Conservation (phyloP, 2,329 filamentous ascomycete genomes). For the Penicillium freii region DNA sequence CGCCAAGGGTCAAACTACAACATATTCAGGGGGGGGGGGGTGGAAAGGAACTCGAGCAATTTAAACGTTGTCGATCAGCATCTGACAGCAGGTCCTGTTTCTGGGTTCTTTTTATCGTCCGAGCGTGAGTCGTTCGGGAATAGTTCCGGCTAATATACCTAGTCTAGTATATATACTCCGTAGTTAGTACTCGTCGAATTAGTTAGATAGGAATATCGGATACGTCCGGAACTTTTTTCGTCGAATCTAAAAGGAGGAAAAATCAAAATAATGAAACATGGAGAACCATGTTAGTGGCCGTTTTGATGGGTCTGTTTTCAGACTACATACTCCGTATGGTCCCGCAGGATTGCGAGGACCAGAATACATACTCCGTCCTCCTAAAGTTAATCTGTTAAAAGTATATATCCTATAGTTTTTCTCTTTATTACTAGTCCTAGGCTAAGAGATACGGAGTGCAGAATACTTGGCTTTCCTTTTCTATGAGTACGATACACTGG, state of each 20-base stretch:
- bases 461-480: background rate
- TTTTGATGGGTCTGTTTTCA: background rate
- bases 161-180: background rate
- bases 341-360: background rate
- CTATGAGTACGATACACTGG: background rate
- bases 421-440: background rate
- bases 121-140: background rate
- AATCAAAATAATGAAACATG: background rate
- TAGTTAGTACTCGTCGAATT: background rate
- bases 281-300: background rate
- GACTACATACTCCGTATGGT: background rate
- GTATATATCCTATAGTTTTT: background rate
- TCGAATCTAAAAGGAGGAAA: background rate
- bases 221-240: too few relatives aligned
- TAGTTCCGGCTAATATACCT: slow-evolving; percentile 1
- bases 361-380: background rate
- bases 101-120: background rate
- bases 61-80: slow-evolving; percentile 6
- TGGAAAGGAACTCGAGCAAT: slow-evolving; percentile 2
- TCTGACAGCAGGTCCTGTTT: slow-evolving; percentile 1
- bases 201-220: background rate
- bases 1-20: background rate
- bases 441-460: background rate
- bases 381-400: background rate
- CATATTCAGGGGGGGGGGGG: background rate